Evolutionary conservation across 768 basidiomycete species (phyloP), one percentile per base, ranked within the genome.

Genomic region (Pulveroboletus sp.): DNA sequence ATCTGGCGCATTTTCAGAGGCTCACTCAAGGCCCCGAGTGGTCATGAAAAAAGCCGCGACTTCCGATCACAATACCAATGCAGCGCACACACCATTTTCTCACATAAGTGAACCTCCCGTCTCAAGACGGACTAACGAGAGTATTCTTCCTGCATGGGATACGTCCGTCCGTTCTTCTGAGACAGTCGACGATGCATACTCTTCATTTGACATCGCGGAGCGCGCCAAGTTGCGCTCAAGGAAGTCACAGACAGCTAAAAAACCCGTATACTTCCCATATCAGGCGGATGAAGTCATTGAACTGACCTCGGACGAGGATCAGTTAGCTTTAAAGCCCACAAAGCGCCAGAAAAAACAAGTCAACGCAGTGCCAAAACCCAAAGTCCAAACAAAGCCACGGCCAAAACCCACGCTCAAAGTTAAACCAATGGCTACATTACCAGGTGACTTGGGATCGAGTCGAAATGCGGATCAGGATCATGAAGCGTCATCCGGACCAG

Each of bases 141-240:
- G 55, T 47, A 64, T 67, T 42, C 42, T 41, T 36, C 45, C 57
- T 47, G 54, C 49, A n/a, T 50, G 57, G 1, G 8, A 39, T 7
- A 41, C 55, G 0, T 53, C 65, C 1, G 35, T 51, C n/a, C 39
- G 17, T 31, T 27, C 55, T 28, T 52, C 57, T 6, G 56, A 51
- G 10, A n/a, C 10, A 2, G n/a, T 42, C 8, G 61, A 47, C 0
- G 64, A 67, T 35, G 33, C 27, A 26, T 60, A 61, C 33, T 60
- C 55, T 39, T 57, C 61, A 6, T 57, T 69, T 38, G 74, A 64
- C 53, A 80, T 81, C 24, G 80, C 80, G n/a, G 80, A 82, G 37
- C 72, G 80, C 15, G 76, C 80, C 43, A 82, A 82, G 57, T 79
- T 71, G 64, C 78, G 80, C 15, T 71, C 76, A 49, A 67, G 79